Conservation (phyloP, 129 eudicot genomes). For the Chrysanthemum seticuspe region DNA sequence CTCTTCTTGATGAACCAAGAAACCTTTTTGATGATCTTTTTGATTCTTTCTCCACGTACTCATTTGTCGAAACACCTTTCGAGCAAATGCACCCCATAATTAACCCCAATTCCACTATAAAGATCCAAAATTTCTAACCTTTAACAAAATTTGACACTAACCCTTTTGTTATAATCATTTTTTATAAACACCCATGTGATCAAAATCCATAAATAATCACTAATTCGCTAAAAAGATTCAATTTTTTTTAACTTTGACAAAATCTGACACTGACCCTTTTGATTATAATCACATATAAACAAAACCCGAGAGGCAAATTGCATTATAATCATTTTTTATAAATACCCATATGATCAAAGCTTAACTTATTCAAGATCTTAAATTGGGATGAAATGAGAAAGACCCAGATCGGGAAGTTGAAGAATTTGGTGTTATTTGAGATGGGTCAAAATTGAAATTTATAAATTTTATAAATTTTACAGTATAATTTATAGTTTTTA, state of each 20-base stretch:
- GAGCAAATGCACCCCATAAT: constrained; percentile 88
- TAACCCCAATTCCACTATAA: constrained; percentile 17
- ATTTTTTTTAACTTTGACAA: background rate
- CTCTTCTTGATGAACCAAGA: constrained; percentile 55
- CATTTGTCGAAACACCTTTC: constrained; percentile 51
- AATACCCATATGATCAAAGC: no score
- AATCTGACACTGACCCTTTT: background rate
- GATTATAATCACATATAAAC: no score
- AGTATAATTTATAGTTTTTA: background rate
- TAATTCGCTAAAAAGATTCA: background rate
- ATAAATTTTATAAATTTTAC: background rate
- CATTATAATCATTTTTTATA: no score
- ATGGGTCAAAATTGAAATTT: constrained; percentile 26
- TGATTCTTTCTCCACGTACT: constrained; percentile 48
- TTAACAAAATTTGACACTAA: no score
- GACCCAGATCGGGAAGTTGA: constrained; percentile 27
- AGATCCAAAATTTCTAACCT: background rate
- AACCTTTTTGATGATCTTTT: constrained; percentile 59
- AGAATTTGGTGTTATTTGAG: constrained; percentile 20
- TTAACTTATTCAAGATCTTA: no score
- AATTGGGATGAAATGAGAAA: background rate
- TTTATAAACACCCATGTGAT: constrained; percentile 4
- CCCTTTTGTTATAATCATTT: constrained; percentile 14
- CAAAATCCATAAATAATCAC: constrained; percentile 25
- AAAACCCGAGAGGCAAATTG: no score